These are phyloP conservation scores for Rhizoclosmatium sp. DNA, from an alignment of 192 early-diverging fungal genomes.

Conservation along the genomic window DNA sequence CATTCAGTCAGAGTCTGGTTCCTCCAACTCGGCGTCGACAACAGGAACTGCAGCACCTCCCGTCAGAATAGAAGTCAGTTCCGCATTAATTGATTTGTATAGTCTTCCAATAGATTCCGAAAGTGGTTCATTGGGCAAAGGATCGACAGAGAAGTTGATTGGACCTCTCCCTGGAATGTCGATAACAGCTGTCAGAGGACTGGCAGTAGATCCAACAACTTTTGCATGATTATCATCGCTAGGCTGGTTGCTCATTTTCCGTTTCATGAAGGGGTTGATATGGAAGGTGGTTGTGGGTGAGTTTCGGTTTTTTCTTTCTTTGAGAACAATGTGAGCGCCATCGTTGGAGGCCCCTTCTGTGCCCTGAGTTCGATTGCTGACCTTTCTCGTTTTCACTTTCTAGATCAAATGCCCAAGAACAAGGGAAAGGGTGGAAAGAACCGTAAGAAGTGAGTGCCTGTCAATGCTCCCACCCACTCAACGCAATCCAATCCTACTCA, in stretches of 20 bases:
- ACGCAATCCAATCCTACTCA: neutral
- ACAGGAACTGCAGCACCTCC: neutral
- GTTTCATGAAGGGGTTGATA: neutral
- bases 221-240: neutral
- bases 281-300: neutral
- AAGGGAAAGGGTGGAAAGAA: constrained; percentile 92
- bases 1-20: constrained; percentile 1
- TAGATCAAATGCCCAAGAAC: constrained; percentile 76
- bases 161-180: neutral
- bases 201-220: neutral
- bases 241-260: neutral
- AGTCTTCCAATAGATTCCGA: constrained; percentile 10
- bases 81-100: neutral
- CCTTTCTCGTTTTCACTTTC: neutral
- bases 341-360: too few relatives aligned
- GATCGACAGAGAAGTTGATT: neutral
- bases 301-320: neutral
- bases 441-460: constrained; percentile 54
- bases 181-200: neutral
- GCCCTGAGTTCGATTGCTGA: neutral
- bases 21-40: neutral
- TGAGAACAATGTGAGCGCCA: too few relatives aligned
- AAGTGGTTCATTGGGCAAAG: neutral
- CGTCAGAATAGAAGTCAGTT: neutral
- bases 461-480: neutral